Conservation (phyloP, 1,284 basidiomycete genomes). For the Cerrena zonata region DNA sequence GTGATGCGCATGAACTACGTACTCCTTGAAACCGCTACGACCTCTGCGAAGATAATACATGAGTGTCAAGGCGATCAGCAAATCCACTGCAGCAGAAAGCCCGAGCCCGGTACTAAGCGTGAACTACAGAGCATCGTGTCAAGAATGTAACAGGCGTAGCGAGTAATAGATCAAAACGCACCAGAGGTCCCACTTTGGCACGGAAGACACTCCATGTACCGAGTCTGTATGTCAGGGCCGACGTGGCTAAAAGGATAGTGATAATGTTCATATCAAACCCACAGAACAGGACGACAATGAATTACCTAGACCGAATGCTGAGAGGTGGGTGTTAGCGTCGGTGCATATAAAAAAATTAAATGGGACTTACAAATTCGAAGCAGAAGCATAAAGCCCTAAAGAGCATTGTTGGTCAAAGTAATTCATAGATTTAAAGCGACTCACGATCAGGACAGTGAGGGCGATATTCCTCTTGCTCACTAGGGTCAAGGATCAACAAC, state of each 20-base stretch:
- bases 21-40: constrained; percentile 25
- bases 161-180: neutral
- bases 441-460: neutral
- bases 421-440: neutral
- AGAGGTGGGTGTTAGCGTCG: neutral
- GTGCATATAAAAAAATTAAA: neutral
- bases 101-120: constrained; percentile 47
- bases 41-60: constrained; percentile 38
- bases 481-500: neutral
- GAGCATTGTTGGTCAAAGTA: neutral
- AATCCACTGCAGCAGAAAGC: constrained; percentile 41
- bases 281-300: neutral
- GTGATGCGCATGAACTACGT: neutral
- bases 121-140: constrained; percentile 27
- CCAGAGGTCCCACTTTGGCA: neutral
- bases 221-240: neutral
- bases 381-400: neutral
- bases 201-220: neutral
- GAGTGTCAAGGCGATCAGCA: constrained; percentile 42
- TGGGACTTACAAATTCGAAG: neutral
- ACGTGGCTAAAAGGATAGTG: neutral
- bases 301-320: constrained; percentile 1
- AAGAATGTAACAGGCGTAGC: neutral
- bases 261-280: too few relatives aligned
- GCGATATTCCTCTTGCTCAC: constrained; percentile 1